phyloP scores from a whole-genome alignment of 148 eudicot genomes.

The Amaranthus palmeri region DNA sequence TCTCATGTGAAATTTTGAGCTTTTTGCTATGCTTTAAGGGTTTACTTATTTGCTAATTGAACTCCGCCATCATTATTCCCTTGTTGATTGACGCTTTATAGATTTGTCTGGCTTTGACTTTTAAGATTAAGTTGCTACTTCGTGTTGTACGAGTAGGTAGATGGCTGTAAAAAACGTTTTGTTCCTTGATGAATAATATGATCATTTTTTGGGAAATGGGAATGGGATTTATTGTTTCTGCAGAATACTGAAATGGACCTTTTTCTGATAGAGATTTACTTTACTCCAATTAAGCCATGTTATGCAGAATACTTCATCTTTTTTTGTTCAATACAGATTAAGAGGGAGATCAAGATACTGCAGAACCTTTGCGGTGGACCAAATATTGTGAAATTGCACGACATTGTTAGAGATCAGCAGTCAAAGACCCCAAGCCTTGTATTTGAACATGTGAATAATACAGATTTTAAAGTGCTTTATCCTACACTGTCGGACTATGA shows the following conservation, averaged over 20 bases:
- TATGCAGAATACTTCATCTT: neutral
- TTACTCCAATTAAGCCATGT: neutral
- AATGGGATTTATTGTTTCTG: neutral
- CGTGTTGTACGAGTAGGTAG: neutral
- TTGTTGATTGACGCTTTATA: neutral
- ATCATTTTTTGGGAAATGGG: neutral
- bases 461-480: slow-evolving; percentile 87
- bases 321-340: slow-evolving; percentile 56
- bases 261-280: neutral
- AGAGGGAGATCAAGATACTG: slow-evolving; percentile 92
- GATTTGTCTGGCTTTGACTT: neutral
- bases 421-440: slow-evolving; percentile 89
- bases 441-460: slow-evolving; percentile 86
- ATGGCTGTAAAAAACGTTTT: neutral
- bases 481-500: slow-evolving; percentile 83
- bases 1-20: neutral
- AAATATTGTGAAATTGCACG: slow-evolving; percentile 82
- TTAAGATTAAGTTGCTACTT: neutral
- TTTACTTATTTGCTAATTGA: neutral
- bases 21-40: neutral
- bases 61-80: neutral
- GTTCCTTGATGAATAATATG: neutral
- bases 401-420: slow-evolving; percentile 89
- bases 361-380: slow-evolving; percentile 96
- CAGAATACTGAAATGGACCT: neutral